Conservation (phyloP, 768 basidiomycete species). For the Mycena filopes region DNA sequence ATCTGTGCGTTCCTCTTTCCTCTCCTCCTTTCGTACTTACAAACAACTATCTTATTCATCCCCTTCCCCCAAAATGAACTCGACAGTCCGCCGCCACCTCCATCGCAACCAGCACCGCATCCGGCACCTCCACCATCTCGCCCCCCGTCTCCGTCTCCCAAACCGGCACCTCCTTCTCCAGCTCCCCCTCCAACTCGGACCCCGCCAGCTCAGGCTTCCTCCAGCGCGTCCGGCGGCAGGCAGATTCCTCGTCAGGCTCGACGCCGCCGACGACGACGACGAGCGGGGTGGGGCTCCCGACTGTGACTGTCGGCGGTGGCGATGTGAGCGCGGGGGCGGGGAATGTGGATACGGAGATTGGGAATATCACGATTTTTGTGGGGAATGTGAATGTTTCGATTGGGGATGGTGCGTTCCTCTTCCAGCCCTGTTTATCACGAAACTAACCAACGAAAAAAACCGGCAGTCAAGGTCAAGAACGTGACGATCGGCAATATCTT, state of each 20-base stretch:
- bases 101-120: conserved; percentile 29
- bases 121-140: conserved; percentile 28
- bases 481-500: conserved; percentile 33
- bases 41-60: too few relatives aligned
- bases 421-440: background rate
- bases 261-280: conserved; percentile 11
- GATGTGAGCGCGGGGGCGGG: conserved; percentile 26
- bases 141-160: conserved; percentile 24
- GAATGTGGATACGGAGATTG: conserved; percentile 32
- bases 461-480: conserved; percentile 31
- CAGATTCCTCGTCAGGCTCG: conserved; percentile 1
- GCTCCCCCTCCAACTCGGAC: too few relatives aligned
- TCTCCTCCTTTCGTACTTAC: background rate
- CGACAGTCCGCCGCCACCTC: conserved; percentile 29
- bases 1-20: conserved; percentile 17
- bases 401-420: conserved; percentile 22
- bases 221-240: conserved; percentile 27
- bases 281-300: background rate
- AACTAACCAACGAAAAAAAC: too few relatives aligned
- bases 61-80: too few relatives aligned
- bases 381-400: conserved; percentile 34
- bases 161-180: conserved; percentile 14
- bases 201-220: conserved; percentile 23
- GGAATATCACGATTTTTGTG: conserved; percentile 32
- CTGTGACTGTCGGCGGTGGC: conserved; percentile 27